Conservation (phyloP, 495 filamentous ascomycete genomes). For the Staphylotrichum longicolle region DNA sequence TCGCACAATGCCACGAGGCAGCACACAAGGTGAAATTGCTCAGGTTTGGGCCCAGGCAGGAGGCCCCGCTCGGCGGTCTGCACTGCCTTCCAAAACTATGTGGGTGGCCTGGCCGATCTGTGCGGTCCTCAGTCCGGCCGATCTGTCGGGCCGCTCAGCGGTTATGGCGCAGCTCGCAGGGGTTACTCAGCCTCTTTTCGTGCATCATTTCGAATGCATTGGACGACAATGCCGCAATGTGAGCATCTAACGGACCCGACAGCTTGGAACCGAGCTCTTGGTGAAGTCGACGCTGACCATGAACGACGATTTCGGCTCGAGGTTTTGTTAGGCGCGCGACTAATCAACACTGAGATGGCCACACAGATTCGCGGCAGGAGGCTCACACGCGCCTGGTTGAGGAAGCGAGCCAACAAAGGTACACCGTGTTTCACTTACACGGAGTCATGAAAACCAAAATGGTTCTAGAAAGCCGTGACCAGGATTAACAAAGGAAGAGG, state of each 20-base stretch:
- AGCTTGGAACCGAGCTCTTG: constrained; percentile 7
- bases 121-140: constrained; percentile 16
- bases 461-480: too few relatives aligned
- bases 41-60: background rate
- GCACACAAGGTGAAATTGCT: constrained; percentile 23
- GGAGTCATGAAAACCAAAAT: too few relatives aligned
- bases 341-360: background rate
- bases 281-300: too few relatives aligned
- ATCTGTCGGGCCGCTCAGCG: constrained; percentile 26
- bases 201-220: constrained; percentile 7
- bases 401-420: background rate
- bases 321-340: constrained; percentile 3
- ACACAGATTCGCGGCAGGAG: background rate
- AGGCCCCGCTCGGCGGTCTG: background rate
- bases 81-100: constrained; percentile 14
- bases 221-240: constrained; percentile 2
- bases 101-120: background rate
- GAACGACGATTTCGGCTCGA: background rate
- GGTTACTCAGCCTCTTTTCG: constrained; percentile 9
- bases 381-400: background rate
- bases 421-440: too few relatives aligned
- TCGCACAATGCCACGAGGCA: constrained; percentile 20
- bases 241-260: constrained; percentile 7
- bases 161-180: constrained; percentile 22
- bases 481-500: too few relatives aligned